Percentiles rank a stretch among this genome's conserved stretches.
Conservation (phyloP, 2,329 filamentous ascomycete genomes). For the Zymoseptoria crescenta region DNA sequence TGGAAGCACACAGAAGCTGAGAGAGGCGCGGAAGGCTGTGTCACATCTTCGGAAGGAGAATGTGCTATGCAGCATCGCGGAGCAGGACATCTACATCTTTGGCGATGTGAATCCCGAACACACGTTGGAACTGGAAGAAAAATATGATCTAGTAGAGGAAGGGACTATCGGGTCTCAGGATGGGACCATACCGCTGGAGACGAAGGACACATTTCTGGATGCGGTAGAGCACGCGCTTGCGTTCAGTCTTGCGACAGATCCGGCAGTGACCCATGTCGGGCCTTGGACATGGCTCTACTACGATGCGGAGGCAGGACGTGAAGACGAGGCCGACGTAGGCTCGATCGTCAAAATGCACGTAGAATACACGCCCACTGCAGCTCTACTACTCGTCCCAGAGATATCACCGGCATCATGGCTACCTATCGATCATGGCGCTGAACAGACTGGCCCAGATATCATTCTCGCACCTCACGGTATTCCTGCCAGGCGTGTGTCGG, state of each 20-base stretch:
- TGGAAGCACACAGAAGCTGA: conserved; percentile 1
- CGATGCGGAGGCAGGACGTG: neutral
- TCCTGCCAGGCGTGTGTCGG: conserved; percentile 2
- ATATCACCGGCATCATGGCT: conserved; percentile 3
- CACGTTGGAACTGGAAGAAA: conserved; percentile 1
- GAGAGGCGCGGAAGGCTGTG: conserved; percentile 4
- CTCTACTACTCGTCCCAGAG: conserved; percentile 12
- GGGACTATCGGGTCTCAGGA: conserved; percentile 2
- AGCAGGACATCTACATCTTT: conserved; percentile 12
- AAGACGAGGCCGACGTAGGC: conserved; percentile 1
- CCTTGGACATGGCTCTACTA: conserved; percentile 18
- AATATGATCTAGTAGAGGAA: neutral
- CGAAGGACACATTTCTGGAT: conserved; percentile 18
- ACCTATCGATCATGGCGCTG: neutral
- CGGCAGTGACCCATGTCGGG: conserved; percentile 7
- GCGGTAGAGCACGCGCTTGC: conserved; percentile 16
- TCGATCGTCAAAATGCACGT: conserved; percentile 10
- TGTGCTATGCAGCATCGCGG: conserved; percentile 12
- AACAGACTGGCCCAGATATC: neutral
- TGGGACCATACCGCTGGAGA: neutral
- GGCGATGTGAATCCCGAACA: conserved; percentile 2
- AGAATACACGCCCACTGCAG: conserved; percentile 7
- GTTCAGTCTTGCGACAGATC: conserved; percentile 9
- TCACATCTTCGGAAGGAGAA: conserved; percentile 11
- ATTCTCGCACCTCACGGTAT: conserved; percentile 14